Conservation (phyloP, 331 rosid genomes). For the Pyrus hybrid region DNA sequence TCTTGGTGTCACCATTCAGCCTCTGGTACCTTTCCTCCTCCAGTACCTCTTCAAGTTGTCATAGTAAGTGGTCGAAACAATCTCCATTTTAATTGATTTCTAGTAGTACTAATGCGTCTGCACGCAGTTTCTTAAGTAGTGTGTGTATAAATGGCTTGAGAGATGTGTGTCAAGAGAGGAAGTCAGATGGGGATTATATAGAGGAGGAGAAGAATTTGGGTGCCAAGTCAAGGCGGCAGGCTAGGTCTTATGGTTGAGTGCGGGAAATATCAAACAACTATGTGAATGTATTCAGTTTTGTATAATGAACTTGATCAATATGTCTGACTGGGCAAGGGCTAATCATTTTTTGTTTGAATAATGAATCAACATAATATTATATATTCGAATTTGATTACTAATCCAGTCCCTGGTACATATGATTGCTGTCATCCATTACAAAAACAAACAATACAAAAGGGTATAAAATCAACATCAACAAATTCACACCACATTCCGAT, state of each 20-base stretch:
- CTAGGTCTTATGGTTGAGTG: not conserved
- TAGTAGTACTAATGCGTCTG: not conserved
- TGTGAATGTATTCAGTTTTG: too few relatives aligned
- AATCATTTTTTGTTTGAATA: too few relatives aligned
- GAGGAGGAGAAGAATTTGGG: not conserved
- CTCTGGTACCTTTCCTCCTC: slow-evolving; percentile 23
- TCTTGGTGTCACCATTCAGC: slow-evolving; percentile 10
- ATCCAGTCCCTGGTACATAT: too few relatives aligned
- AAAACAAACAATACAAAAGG: too few relatives aligned
- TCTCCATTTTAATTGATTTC: slow-evolving; percentile 13
- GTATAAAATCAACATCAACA: too few relatives aligned
- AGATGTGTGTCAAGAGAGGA: not conserved
- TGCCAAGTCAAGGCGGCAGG: not conserved
- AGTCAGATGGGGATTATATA: not conserved
- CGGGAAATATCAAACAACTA: not conserved
- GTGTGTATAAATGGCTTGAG: not conserved
- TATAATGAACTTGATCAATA: too few relatives aligned
- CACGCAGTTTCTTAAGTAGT: not conserved
- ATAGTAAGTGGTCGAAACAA: not conserved
- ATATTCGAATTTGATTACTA: too few relatives aligned
- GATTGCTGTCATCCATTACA: too few relatives aligned
- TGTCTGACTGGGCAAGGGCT: too few relatives aligned
- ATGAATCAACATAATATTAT: too few relatives aligned
- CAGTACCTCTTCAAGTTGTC: slow-evolving; percentile 23
- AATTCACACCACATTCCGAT: too few relatives aligned